Evolutionary conservation across 345 rosid species (phyloP).

Genomic region (Populus nigra): DNA sequence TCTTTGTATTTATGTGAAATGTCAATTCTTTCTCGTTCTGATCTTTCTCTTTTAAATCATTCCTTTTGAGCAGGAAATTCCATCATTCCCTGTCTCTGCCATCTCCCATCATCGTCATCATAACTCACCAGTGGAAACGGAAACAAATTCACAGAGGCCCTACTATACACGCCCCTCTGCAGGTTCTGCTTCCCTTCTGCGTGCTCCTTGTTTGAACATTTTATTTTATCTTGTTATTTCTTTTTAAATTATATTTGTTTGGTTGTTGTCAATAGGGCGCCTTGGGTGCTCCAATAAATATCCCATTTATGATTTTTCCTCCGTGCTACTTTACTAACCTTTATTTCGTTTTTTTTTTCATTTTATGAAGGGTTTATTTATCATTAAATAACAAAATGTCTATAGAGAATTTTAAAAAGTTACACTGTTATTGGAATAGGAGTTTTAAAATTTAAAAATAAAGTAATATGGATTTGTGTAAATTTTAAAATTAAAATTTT

Average conservation of each 20-base stretch:
- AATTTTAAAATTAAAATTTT: no score
- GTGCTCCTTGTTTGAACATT: background rate
- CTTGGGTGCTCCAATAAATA: background rate
- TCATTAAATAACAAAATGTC: no score
- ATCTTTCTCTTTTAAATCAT: constrained; percentile 17
- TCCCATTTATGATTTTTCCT: background rate
- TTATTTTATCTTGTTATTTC: background rate
- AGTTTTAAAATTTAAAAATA: no score
- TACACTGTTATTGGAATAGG: no score
- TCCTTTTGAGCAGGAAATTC: constrained; percentile 32
- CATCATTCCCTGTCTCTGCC: constrained; percentile 34
- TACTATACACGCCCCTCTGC: background rate
- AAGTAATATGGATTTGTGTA: no score
- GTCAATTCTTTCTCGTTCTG: background rate
- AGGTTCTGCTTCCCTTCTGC: background rate
- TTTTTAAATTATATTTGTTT: background rate
- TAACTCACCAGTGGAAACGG: background rate
- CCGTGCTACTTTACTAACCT: background rate
- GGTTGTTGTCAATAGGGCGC: background rate
- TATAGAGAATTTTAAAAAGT: no score
- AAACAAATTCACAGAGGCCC: background rate
- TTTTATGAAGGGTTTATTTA: background rate
- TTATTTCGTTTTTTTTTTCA: background rate
- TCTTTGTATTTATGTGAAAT: no score
- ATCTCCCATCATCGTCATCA: constrained; percentile 6